Conservation (phyloP, 1,284 basidiomycete species). For the Boletus calvinii region DNA sequence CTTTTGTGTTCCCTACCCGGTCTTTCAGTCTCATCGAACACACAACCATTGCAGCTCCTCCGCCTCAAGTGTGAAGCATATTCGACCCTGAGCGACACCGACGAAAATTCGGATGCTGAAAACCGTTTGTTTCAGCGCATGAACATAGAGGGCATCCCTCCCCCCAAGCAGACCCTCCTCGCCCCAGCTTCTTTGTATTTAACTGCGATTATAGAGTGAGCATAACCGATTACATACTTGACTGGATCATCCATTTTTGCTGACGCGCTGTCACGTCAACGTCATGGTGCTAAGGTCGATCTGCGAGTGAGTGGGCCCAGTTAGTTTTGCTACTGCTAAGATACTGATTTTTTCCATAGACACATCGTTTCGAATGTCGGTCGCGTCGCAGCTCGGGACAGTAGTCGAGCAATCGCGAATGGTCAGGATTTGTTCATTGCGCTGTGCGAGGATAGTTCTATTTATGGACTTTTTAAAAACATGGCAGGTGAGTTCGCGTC, state of each 20-base stretch:
- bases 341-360: slow-evolving; percentile 41
- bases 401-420: slow-evolving; percentile 71
- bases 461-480: slow-evolving; percentile 81
- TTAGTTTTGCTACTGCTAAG: neutral
- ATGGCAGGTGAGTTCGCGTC: slow-evolving; percentile 64
- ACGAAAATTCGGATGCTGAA: slow-evolving; percentile 71
- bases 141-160: slow-evolving; percentile 41
- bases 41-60: slow-evolving; percentile 50
- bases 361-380: slow-evolving; percentile 82
- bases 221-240: slow-evolving; percentile 26
- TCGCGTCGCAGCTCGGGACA: slow-evolving; percentile 81
- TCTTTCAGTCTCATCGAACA: slow-evolving; percentile 11
- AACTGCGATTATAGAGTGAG: slow-evolving; percentile 91
- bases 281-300: slow-evolving; percentile 52
- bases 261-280: slow-evolving; percentile 22
- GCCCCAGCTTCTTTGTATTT: slow-evolving; percentile 84
- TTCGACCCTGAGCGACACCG: slow-evolving; percentile 78
- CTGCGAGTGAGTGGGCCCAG: slow-evolving; percentile 68
- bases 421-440: slow-evolving; percentile 82
- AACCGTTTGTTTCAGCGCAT: slow-evolving; percentile 58
- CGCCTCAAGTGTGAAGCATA: slow-evolving; percentile 83
- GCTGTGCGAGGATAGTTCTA: slow-evolving; percentile 82
- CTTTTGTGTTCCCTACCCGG: neutral
- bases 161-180: slow-evolving; percentile 60
- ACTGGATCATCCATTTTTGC: slow-evolving; percentile 17